Evolutionary conservation across 257 asterid genomes (phyloP).

Genomic region (Euphrasia confusa): DNA sequence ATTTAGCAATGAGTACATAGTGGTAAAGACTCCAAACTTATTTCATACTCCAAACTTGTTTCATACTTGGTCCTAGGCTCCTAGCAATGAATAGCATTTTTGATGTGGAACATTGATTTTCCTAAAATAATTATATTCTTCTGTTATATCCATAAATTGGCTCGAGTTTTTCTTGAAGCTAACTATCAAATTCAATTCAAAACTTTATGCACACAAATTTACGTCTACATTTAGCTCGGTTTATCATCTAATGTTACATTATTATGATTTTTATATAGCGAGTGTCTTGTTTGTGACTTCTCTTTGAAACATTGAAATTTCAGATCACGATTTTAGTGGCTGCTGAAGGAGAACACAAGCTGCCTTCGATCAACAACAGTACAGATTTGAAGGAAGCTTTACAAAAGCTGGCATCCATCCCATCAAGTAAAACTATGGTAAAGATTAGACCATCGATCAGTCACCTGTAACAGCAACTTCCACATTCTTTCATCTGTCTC

Average conservation of each 20-base stretch:
- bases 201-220: too few species aligned
- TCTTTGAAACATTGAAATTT: neutral
- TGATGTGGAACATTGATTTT: too few species aligned
- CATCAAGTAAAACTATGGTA: conserved; percentile 78
- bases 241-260: too few species aligned
- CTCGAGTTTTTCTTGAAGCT: too few species aligned
- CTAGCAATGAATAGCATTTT: too few species aligned
- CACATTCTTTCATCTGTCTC: conserved; percentile 6
- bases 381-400: conserved; percentile 79
- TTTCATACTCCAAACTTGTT: too few species aligned
- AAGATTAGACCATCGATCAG: conserved; percentile 12
- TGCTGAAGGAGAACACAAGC: conserved; percentile 73
- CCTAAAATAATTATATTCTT: too few species aligned
- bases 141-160: too few species aligned
- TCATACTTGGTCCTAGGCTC: neutral
- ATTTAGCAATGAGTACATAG: conserved; percentile 87
- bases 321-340: conserved; percentile 93
- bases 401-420: conserved; percentile 83
- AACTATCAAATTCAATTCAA: too few species aligned
- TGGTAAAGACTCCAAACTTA: conserved; percentile 43
- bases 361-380: conserved; percentile 69
- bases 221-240: too few species aligned
- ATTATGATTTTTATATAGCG: too few species aligned
- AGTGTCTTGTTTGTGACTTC: too few species aligned
- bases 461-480: neutral